Conservation (phyloP, 441 rosid genomes). For the Adansonia gregorii region DNA sequence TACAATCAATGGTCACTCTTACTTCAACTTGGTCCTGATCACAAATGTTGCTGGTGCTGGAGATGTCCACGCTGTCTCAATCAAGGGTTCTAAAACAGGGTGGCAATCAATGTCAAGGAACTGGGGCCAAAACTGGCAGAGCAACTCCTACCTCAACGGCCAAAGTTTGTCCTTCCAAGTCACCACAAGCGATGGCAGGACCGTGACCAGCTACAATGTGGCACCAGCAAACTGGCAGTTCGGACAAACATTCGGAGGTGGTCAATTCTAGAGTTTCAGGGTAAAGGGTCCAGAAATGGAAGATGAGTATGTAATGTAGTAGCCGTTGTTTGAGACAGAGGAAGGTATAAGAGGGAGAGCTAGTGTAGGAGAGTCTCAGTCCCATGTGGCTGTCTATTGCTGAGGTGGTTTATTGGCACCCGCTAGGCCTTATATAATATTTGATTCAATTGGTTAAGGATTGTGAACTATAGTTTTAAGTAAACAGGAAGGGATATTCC, state of each 20-base stretch:
- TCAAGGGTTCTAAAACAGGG: constrained; percentile 61
- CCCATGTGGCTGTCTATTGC: constrained; percentile 39
- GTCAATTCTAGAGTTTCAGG: constrained; percentile 47
- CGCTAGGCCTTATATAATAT: constrained; percentile 48
- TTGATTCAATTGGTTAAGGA: neutral
- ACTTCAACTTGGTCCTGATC: constrained; percentile 66
- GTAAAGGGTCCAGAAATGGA: neutral
- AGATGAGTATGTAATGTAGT: constrained; percentile 2
- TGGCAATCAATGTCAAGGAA: constrained; percentile 78
- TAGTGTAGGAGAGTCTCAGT: constrained; percentile 35
- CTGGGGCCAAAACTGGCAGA: constrained; percentile 87
- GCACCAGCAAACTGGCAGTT: constrained; percentile 77
- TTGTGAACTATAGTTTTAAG: constrained; percentile 15
- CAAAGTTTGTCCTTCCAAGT: constrained; percentile 71
- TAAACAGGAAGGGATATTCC: neutral
- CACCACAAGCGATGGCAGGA: constrained; percentile 77
- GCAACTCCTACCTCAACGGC: constrained; percentile 65
- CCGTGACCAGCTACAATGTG: constrained; percentile 52
- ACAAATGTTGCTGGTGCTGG: constrained; percentile 75
- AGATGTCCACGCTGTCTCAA: constrained; percentile 55
- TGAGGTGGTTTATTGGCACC: constrained; percentile 67
- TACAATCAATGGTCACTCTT: constrained; percentile 69
- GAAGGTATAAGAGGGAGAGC: constrained; percentile 23
- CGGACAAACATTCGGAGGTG: constrained; percentile 78
- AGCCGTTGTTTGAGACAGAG: constrained; percentile 18